phyloP scores from a whole-genome alignment of 2,329 filamentous ascomycete species.

The Alternaria sp. region DNA sequence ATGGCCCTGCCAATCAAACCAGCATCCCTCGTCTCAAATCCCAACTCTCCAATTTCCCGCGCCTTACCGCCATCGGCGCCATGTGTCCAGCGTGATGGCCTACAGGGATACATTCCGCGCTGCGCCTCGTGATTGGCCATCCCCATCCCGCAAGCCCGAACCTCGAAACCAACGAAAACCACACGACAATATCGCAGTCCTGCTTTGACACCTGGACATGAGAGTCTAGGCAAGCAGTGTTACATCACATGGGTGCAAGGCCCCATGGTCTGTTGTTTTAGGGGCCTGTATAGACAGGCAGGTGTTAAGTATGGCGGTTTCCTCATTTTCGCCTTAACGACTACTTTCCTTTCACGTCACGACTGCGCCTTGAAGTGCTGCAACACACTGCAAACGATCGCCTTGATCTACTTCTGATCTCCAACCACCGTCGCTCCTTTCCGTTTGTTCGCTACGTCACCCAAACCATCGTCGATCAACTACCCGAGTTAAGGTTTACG shows the following conservation, averaged over 20 bases:
- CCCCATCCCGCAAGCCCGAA: constrained; percentile 3
- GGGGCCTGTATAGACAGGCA: constrained; percentile 1
- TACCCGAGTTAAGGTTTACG: background rate
- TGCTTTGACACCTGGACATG: constrained; percentile 9
- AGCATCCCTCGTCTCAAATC: constrained; percentile 4
- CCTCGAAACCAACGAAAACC: constrained; percentile 21
- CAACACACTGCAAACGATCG: constrained; percentile 3
- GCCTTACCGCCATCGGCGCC: constrained; percentile 22
- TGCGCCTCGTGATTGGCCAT: constrained; percentile 20
- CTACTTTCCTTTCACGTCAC: constrained; percentile 1
- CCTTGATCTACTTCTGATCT: background rate
- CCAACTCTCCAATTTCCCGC: constrained; percentile 21
- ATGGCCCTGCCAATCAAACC: constrained; percentile 3
- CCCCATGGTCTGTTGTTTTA: constrained; percentile 2
- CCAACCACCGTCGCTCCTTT: constrained; percentile 19
- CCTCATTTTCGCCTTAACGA: background rate
- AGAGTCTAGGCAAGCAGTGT: constrained; percentile 17
- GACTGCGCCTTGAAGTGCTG: constrained; percentile 30
- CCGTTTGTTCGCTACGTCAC: background rate
- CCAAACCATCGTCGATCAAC: background rate
- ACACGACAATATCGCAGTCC: constrained; percentile 11
- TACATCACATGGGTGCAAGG: constrained; percentile 10
- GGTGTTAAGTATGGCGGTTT: constrained; percentile 15
- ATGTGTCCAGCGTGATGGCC: constrained; percentile 18
- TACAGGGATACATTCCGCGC: constrained; percentile 14